These are phyloP conservation scores for Xylaria grammica DNA, from an alignment of 495 filamentous ascomycete genomes.

Conservation along the genomic window DNA sequence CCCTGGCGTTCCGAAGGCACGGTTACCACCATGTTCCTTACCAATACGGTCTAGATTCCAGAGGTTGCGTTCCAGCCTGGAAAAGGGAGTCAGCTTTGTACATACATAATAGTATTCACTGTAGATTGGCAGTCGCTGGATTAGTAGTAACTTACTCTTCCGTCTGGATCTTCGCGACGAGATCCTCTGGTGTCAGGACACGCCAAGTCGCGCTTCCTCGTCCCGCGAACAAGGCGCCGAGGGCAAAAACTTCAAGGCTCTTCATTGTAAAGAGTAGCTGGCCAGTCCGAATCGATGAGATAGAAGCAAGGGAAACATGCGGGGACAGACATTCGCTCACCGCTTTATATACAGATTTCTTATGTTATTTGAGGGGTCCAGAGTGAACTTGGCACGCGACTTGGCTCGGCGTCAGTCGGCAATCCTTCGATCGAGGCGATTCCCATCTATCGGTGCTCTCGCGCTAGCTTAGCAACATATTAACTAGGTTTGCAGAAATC, in stretches of 20 bases:
- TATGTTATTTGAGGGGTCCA: not conserved
- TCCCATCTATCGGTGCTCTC: not conserved
- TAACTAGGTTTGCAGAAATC: not conserved
- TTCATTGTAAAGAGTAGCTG: slow-evolving; percentile 17
- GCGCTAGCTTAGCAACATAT: slow-evolving; percentile 3
- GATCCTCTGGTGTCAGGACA: slow-evolving; percentile 32
- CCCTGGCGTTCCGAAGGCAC: slow-evolving; percentile 46
- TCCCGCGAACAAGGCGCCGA: slow-evolving; percentile 26
- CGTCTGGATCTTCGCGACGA: slow-evolving; percentile 36
- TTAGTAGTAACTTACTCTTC: slow-evolving; percentile 29
- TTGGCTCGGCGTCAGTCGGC: not conserved
- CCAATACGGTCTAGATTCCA: slow-evolving; percentile 42
- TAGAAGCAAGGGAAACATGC: not conserved
- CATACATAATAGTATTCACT: not conserved
- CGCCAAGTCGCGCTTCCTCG: slow-evolving; percentile 23
- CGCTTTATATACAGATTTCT: slow-evolving; percentile 12
- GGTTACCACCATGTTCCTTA: slow-evolving; percentile 41
- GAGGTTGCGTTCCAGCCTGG: slow-evolving; percentile 39
- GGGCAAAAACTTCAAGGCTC: slow-evolving; percentile 4
- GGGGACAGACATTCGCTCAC: not conserved
- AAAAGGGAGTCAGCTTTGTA: not conserved
- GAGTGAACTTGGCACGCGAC: not conserved
- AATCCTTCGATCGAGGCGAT: not conserved
- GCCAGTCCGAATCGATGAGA: not conserved
- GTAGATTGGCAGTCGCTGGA: too few species aligned